These are phyloP conservation scores for Pichia sp. DNA, from an alignment of 1,139 yeast species.

Conservation along the genomic window DNA sequence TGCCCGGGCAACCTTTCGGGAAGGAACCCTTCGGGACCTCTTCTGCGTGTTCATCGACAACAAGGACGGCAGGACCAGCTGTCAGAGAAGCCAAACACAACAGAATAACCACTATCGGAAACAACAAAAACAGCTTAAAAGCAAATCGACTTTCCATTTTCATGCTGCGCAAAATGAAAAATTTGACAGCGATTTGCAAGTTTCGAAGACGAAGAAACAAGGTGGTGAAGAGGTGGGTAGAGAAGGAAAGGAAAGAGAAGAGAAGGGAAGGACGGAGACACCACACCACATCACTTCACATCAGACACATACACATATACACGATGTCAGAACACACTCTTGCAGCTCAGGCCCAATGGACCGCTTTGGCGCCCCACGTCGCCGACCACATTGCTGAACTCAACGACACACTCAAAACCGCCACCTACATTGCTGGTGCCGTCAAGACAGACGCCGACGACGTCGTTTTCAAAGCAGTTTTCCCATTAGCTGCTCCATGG, in stretches of 20 bases:
- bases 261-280: no score
- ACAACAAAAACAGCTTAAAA: no score
- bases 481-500: slow-evolving; percentile 56
- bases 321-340: slow-evolving; percentile 35
- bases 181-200: no score
- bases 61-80: background rate
- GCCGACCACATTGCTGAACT: slow-evolving; percentile 43
- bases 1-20: slow-evolving; percentile 66
- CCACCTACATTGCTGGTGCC: slow-evolving; percentile 65
- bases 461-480: slow-evolving; percentile 56
- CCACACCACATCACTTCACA: no score
- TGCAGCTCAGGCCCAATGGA: slow-evolving; percentile 81
- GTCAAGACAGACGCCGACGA: slow-evolving; percentile 64
- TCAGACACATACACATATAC: no score
- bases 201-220: no score
- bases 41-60: slow-evolving; percentile 17
- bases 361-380: slow-evolving; percentile 59
- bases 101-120: no score
- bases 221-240: no score
- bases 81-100: no score
- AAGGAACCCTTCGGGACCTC: slow-evolving; percentile 27
- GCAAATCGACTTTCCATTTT: no score
- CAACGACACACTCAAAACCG: slow-evolving; percentile 62
- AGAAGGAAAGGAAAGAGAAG: no score
- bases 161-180: no score